Base-by-base conservation (phyloP, 306 rosid species). In the Cucurbita pepo region DNA sequence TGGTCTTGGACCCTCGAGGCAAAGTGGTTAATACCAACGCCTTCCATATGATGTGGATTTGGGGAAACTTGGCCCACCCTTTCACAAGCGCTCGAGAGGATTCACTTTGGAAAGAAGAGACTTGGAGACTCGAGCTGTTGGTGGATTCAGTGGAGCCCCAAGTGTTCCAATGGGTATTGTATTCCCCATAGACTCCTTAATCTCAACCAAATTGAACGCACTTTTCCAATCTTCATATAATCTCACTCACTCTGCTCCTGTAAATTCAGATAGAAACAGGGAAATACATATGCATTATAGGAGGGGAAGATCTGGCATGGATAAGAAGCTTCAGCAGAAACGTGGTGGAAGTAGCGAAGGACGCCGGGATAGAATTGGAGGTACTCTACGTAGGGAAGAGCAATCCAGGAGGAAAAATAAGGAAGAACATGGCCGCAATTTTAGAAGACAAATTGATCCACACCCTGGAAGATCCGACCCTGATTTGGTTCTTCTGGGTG, bases 31-130 rank as follows among this genome's bases (percentile, higher is more conserved):
- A 85, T 18, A 86, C 88, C 30, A 88, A 88, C 52, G 93, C 90
- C 64, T 73, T 88, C 51, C 93, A 86, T 76, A 88, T 88, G 93
- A 81, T 86, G 79, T 88, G 87, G 84, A 88, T 86, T 76, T 88
- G 90, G 90, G 90, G 87, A 76, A 84, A 86, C 47, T 59, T 71
- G 44, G 93, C 90, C 16, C 86, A 79, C 75, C 93, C 93, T 71
- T 86, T 88, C 77, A 86, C 88, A 3, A 88, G 78, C 63, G 8
- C 63, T 8, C 83, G 76, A 71, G 93, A 88, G 73, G 90, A 88
- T 79, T 73, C 79, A 56, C 82, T 88, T 1, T 88, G 90, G 93
- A 84, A 66, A 61, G 90, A 86, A 19, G 93, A 88, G 70, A 75
- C 80, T 10, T 86, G 90, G 90, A 77, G 81, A 64, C 81, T 86